A percentile compares a stretch with the other conserved stretches of the same genome.
Conservation (phyloP, 129 eudicot genomes). For the Artemisia tridentata region DNA sequence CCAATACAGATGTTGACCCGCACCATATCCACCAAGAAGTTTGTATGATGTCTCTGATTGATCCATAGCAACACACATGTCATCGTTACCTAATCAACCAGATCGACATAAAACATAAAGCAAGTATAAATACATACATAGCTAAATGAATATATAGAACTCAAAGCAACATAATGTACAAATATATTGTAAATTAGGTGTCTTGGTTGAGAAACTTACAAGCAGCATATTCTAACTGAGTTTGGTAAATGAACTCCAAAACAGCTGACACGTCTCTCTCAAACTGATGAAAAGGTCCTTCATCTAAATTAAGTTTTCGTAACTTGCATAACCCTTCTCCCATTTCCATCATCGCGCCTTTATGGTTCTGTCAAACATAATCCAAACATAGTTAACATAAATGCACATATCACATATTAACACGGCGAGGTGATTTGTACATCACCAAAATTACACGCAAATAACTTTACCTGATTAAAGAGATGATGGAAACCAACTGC, state of each 20-base stretch:
- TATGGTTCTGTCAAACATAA: constrained; percentile 52
- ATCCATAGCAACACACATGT: constrained; percentile 74
- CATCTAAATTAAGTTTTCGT: constrained; percentile 65
- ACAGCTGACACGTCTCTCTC: constrained; percentile 76
- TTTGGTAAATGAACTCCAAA: constrained; percentile 76
- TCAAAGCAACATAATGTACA: background rate
- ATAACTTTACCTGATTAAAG: constrained; percentile 60
- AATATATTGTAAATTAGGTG: background rate
- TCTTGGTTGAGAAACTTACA: constrained; percentile 42
- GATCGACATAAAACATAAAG: background rate
- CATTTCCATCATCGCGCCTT: constrained; percentile 96
- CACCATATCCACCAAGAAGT: constrained; percentile 87
- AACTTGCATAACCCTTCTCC: constrained; percentile 92
- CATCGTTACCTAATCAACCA: constrained; percentile 60
- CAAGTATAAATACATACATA: background rate
- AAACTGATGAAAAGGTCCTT: constrained; percentile 70
- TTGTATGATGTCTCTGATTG: constrained; percentile 84
- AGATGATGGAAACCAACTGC: constrained; percentile 93
- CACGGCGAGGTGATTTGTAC: too few relatives aligned
- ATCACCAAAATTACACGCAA: too few relatives aligned
- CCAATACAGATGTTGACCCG: constrained; percentile 64
- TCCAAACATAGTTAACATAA: background rate
- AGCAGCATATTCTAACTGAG: constrained; percentile 92
- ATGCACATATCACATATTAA: too few relatives aligned
- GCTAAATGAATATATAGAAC: background rate